Conservation (phyloP, 768 basidiomycete genomes). For the Gloeopeniophorella convolvens region DNA sequence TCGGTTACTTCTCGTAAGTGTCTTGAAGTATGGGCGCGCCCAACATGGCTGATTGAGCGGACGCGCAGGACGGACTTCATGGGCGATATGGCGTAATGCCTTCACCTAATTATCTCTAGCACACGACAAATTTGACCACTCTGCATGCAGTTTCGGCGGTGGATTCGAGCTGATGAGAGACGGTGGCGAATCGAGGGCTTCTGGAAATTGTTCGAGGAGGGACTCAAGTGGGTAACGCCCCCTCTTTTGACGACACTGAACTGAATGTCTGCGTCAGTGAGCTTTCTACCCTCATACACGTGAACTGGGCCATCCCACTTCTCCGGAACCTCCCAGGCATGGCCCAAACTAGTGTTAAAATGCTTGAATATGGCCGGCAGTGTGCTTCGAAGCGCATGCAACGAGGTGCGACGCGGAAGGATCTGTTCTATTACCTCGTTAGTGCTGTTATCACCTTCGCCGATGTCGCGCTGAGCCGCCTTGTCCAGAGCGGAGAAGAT, state of each 20-base stretch:
- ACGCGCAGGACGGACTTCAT: neutral
- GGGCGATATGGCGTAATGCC: conserved; percentile 6
- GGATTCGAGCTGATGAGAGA: conserved; percentile 1
- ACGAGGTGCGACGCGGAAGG: neutral
- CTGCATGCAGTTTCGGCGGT: neutral
- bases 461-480: neutral
- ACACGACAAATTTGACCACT: neutral
- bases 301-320: neutral
- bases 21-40: neutral
- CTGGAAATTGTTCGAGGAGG: neutral
- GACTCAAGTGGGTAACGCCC: neutral
- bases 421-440: too few relatives aligned
- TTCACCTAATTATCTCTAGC: neutral
- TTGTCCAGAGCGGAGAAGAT: neutral
- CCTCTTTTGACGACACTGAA: neutral
- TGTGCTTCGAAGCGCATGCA: neutral
- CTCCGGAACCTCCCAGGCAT: neutral
- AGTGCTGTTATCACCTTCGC: neutral
- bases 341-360: too few relatives aligned
- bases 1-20: conserved; percentile 26
- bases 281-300: neutral
- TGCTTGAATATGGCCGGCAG: neutral
- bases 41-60: neutral
- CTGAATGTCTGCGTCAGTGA: neutral
- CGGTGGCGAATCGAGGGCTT: neutral